Base-by-base conservation (phyloP, 371 early-diverging fungal genomes). In the Cokeromyces recurvatus region DNA sequence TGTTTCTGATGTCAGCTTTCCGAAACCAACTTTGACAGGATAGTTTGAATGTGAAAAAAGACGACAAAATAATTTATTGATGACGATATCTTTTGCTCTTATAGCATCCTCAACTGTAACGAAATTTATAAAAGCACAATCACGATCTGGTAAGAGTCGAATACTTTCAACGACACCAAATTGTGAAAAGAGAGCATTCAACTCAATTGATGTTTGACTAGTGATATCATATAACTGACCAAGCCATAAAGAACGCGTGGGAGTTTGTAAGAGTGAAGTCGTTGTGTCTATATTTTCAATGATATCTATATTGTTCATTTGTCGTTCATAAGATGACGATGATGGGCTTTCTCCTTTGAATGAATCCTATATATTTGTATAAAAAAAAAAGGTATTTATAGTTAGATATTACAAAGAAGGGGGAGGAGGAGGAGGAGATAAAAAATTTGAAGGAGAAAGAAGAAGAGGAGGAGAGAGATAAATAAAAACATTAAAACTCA, bases 81-180 rank as follows among this genome's bases (percentile, higher is more conserved):
- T 81, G 76, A 94, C 84, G 44, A 80, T 82, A 24, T 88, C 88
- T 48, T 78, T 77, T 4, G 94, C 96, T 29, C 68, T 46, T 22
- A 87, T 54, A 12, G 95, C 92, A 55, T 93, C 92, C 43, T 68
- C 71, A 3, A 72, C 32, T 0, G 59, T 56, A 0, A 34, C 38
- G 23, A 69, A 71, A 36, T 77, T 67, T 21, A 80, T 63, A 56
- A 76, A 62, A 3, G 73, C 75, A 23, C 74, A 76, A 39, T 70
- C 74, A 1, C 66, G 66, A 38, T 80, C 97, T 0, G 93, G 89
- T 14, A 95, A 77, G 31, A 95, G 82, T 16, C 95, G 83, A 44
- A 95, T 74, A 25, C 84, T 87, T 68, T 97, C 98, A 60, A 97
- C 91, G 6, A 85, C 68, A 2, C 98, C 98, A 62, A 85, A 96